phyloP scores from a whole-genome alignment of 2,329 filamentous ascomycete genomes.

The Erysiphe pulchra region DNA sequence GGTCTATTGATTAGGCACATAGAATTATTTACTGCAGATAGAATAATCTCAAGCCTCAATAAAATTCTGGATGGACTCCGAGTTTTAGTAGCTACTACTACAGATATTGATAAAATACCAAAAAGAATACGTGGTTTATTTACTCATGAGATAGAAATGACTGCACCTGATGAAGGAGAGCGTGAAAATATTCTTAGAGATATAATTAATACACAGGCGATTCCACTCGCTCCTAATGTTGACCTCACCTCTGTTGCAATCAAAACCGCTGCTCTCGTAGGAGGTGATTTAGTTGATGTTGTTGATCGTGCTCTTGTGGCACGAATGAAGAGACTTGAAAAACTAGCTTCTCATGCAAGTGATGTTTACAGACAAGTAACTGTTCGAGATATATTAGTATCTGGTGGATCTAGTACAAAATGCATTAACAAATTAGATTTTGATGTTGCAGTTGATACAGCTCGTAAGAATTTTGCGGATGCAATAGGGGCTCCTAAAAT shows the following conservation, averaged over 20 bases:
- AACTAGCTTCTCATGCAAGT: constrained; percentile 29
- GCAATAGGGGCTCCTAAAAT: constrained; percentile 95
- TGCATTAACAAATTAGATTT: constrained; percentile 67
- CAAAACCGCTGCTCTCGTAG: constrained; percentile 87
- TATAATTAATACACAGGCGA: constrained; percentile 49
- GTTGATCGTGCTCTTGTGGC: constrained; percentile 72
- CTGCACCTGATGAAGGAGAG: constrained; percentile 75
- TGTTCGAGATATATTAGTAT: constrained; percentile 61
- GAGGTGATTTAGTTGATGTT: constrained; percentile 81
- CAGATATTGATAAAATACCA: constrained; percentile 80
- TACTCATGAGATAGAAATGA: constrained; percentile 86
- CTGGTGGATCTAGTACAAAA: constrained; percentile 56
- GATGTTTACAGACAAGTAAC: constrained; percentile 24
- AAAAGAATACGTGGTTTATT: constrained; percentile 78
- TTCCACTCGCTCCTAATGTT: constrained; percentile 59
- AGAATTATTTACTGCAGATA: constrained; percentile 72
- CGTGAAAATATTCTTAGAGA: constrained; percentile 64
- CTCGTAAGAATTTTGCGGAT: constrained; percentile 93
- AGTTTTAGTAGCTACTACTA: constrained; percentile 79
- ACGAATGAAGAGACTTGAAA: constrained; percentile 47
- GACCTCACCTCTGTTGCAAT: constrained; percentile 67
- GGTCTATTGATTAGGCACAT: constrained; percentile 71
- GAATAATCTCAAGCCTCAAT: constrained; percentile 64
- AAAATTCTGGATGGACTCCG: constrained; percentile 58
- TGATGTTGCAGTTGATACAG: constrained; percentile 78